Evolutionary conservation across 1,284 basidiomycete genomes (phyloP).

Genomic region (Cutaneotrichosporon cavernicola): DNA sequence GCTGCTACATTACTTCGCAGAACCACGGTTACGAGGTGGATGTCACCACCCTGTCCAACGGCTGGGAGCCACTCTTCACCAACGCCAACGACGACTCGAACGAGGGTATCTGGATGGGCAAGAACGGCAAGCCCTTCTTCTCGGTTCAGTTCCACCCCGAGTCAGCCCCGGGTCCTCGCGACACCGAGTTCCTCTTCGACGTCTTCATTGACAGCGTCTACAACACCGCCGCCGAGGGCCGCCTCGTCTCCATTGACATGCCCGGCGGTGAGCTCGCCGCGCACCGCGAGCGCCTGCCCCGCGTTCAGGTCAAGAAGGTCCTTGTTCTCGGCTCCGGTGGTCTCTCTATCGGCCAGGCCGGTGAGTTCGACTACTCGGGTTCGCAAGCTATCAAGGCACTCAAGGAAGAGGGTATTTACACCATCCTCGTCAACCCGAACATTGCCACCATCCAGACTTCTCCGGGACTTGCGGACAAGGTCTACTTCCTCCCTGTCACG

Average conservation of each 20-base stretch:
- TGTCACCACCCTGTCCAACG: slow-evolving; percentile 69
- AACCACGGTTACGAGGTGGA: slow-evolving; percentile 99
- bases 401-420: slow-evolving; percentile 98
- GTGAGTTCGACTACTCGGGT: slow-evolving; percentile 99
- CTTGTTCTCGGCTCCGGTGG: slow-evolving; percentile 97
- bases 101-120: slow-evolving; percentile 92
- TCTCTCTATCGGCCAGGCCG: slow-evolving; percentile 95
- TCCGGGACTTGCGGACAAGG: slow-evolving; percentile 95
- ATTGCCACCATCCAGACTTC: slow-evolving; percentile 99
- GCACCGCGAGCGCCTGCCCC: slow-evolving; percentile 68
- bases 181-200: slow-evolving; percentile 98
- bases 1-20: slow-evolving; percentile 99
- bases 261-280: slow-evolving; percentile 83
- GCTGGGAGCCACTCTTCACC: slow-evolving; percentile 91
- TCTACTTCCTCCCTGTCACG: slow-evolving; percentile 97
- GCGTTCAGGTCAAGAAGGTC: slow-evolving; percentile 81
- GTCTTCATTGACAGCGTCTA: slow-evolving; percentile 89
- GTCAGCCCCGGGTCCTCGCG: slow-evolving; percentile 94
- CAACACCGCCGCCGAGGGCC: slow-evolving; percentile 69
- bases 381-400: slow-evolving; percentile 99
- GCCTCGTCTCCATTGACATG: slow-evolving; percentile 73
- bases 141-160: slow-evolving; percentile 99
- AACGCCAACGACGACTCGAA: slow-evolving; percentile 98
- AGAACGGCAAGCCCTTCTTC: slow-evolving; percentile 80
- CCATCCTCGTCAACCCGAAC: slow-evolving; percentile 97